These are phyloP conservation scores for Cyberlindnera xishuangbannaensis DNA, from an alignment of 805 yeast species.

Conservation along the genomic window DNA sequence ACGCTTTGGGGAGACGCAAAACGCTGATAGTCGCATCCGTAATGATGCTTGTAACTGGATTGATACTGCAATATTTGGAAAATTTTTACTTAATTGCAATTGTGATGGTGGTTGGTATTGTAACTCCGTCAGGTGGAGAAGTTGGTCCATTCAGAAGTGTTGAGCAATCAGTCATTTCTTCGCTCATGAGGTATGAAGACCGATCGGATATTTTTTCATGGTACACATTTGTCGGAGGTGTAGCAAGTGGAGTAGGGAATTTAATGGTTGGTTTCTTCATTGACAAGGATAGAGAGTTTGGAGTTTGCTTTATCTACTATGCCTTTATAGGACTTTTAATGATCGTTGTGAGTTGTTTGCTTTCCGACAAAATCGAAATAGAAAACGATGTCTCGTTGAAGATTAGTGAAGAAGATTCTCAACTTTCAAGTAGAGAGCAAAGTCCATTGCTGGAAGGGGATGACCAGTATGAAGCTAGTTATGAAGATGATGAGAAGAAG, in stretches of 20 bases:
- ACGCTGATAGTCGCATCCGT: conserved; percentile 11
- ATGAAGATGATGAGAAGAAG: conserved; percentile 1
- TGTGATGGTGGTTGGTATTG: conserved; percentile 42
- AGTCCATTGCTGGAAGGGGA: neutral
- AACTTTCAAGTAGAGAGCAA: conserved; percentile 1
- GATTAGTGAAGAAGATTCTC: neutral
- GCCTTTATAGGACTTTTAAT: conserved; percentile 5
- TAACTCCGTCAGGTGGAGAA: conserved; percentile 54
- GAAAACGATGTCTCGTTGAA: conserved; percentile 9
- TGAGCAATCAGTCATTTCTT: conserved; percentile 50
- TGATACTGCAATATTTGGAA: conserved; percentile 31
- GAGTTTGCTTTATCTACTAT: conserved; percentile 12
- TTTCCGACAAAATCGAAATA: conserved; percentile 13
- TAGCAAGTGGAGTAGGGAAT: conserved; percentile 43
- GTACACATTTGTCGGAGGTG: conserved; percentile 46
- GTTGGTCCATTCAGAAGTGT: conserved; percentile 54
- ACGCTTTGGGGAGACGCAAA: conserved; percentile 39
- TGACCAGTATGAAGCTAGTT: too few relatives aligned
- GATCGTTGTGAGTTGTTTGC: conserved; percentile 1
- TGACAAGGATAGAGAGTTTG: conserved; percentile 8
- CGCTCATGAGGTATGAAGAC: conserved; percentile 34
- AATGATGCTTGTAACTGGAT: conserved; percentile 36
- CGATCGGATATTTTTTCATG: conserved; percentile 54
- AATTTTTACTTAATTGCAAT: conserved; percentile 31
- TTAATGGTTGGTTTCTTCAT: conserved; percentile 34